Evolutionary conservation across 2,329 filamentous ascomycete species (phyloP).

Genomic region (Chaetomium strumarium): DNA sequence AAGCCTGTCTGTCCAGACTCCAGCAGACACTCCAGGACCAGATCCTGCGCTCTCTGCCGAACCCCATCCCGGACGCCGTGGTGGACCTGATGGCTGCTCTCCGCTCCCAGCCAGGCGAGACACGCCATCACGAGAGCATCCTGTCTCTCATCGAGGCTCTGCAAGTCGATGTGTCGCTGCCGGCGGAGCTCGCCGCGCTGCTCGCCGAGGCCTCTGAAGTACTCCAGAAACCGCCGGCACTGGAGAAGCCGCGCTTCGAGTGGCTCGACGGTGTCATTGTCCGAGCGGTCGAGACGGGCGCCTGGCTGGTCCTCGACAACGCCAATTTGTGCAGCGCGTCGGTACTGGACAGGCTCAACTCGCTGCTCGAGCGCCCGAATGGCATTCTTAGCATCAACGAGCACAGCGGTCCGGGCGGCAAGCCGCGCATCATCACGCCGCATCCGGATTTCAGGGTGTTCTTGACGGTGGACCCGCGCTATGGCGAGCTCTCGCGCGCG

Average conservation of each 20-base stretch:
- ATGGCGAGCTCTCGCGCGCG: conserved; percentile 88
- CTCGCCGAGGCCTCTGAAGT: conserved; percentile 45
- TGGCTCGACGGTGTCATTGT: conserved; percentile 94
- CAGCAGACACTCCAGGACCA: conserved; percentile 40
- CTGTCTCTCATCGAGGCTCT: conserved; percentile 36
- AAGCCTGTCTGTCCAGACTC: conserved; percentile 46
- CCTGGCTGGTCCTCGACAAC: conserved; percentile 94
- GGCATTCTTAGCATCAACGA: conserved; percentile 89
- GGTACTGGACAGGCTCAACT: conserved; percentile 90
- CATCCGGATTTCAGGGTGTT: conserved; percentile 89
- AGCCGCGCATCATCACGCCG: conserved; percentile 71
- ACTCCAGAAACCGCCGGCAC: conserved; percentile 46
- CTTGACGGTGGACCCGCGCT: conserved; percentile 83
- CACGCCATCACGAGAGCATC: conserved; percentile 34
- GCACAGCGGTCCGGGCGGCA: conserved; percentile 75
- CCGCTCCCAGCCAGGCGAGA: conserved; percentile 36
- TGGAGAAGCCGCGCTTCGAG: conserved; percentile 78
- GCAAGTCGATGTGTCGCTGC: conserved; percentile 35
- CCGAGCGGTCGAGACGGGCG: conserved; percentile 74
- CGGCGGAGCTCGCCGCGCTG: conserved; percentile 41
- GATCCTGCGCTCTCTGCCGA: conserved; percentile 44
- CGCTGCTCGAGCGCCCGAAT: conserved; percentile 75
- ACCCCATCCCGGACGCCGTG: conserved; percentile 40
- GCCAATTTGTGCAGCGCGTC: conserved; percentile 95
- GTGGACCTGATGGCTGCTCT: conserved; percentile 48